phyloP scores from a whole-genome alignment of 2,329 filamentous ascomycete genomes.

The Pseudogymnoascus sp. region DNA sequence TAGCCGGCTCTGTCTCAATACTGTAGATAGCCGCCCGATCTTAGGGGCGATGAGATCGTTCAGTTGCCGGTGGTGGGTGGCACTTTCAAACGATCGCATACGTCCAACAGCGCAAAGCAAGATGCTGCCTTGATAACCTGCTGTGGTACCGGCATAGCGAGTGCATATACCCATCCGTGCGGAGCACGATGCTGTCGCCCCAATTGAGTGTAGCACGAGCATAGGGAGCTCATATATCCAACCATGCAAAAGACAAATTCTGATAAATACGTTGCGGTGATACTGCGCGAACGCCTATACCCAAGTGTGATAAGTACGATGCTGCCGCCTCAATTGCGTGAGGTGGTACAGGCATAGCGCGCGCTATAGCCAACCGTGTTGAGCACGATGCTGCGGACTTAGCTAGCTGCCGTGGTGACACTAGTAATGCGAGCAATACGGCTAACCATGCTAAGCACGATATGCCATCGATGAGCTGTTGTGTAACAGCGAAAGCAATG shows the following conservation, averaged over 20 bases:
- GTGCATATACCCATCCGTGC: not conserved
- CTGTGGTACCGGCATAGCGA: not conserved
- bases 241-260: not conserved
- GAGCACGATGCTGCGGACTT: not conserved
- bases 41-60: not conserved
- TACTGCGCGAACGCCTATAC: not conserved
- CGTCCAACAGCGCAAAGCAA: not conserved
- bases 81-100: not conserved
- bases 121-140: not conserved
- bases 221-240: not conserved
- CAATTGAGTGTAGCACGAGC: not conserved
- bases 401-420: not conserved
- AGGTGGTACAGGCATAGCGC: not conserved
- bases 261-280: not conserved
- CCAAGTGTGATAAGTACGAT: not conserved
- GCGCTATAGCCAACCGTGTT: not conserved
- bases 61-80: not conserved
- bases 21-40: not conserved
- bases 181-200: not conserved
- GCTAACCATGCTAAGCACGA: not conserved
- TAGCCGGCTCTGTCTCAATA: constrained; percentile 1
- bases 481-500: not conserved
- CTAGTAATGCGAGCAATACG: not conserved
- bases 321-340: not conserved
- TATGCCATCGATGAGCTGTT: not conserved